Evolutionary conservation across 2,329 filamentous ascomycete species (phyloP).

Genomic region (Talaromyces pinophilus): DNA sequence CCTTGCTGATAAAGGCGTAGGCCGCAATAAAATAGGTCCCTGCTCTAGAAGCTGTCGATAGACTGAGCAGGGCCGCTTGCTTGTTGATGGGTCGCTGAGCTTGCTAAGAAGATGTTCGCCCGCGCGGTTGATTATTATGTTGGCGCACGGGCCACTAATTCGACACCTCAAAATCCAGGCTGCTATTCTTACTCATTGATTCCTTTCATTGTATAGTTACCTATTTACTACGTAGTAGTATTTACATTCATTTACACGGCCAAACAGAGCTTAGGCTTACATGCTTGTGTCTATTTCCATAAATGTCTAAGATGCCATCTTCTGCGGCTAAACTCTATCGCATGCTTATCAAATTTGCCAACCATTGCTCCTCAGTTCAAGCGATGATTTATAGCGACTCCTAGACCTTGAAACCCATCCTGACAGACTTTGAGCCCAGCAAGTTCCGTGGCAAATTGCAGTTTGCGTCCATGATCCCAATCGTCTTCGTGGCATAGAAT

Average conservation of each 20-base stretch:
- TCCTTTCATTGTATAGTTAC: neutral
- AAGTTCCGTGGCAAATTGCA: conserved; percentile 65
- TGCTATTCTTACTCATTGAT: neutral
- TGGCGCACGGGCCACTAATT: conserved; percentile 5
- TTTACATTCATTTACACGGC: neutral
- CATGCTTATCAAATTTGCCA: neutral
- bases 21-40: conserved; percentile 9
- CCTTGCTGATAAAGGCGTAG: neutral
- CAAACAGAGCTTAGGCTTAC: neutral
- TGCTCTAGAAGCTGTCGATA: conserved; percentile 19
- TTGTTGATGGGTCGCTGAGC: neutral
- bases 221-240: no score
- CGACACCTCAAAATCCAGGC: neutral
- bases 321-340: neutral
- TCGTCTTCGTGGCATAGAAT: conserved; percentile 53
- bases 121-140: neutral
- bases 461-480: conserved; percentile 53
- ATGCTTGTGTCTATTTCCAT: neutral
- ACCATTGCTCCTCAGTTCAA: neutral
- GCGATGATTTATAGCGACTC: conserved; percentile 19
- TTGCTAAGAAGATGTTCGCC: conserved; percentile 9
- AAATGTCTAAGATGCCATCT: neutral
- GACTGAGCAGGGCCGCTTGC: conserved; percentile 19
- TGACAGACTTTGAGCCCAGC: conserved; percentile 68
- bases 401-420: conserved; percentile 64